A percentile compares a stretch with the other conserved stretches of the same genome.
phyloP scores from a whole-genome alignment of 202 grass and related monocot species.

The Saccharum hybrid region DNA sequence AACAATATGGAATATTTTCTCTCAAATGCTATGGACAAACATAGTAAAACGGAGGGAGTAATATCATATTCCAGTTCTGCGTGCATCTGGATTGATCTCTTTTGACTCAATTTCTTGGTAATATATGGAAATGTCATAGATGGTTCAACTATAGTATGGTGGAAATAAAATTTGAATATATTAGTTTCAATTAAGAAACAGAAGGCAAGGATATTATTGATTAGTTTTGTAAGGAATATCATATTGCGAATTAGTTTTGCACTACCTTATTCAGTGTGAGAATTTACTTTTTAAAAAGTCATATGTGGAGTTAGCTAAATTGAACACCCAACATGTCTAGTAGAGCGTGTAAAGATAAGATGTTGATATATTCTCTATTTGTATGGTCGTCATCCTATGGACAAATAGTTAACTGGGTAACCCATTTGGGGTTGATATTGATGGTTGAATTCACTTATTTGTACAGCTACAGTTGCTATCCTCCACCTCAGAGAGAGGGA shows the following conservation, averaged over 20 bases:
- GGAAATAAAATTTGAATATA: constrained; percentile 22
- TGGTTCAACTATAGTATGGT: constrained; percentile 31
- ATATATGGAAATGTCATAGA: constrained; percentile 25
- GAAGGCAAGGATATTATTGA: neutral
- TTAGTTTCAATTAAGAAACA: constrained; percentile 21
- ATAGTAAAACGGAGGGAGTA: neutral
- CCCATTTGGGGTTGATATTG: constrained; percentile 31
- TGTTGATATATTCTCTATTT: constrained; percentile 30
- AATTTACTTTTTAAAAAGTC: constrained; percentile 21
- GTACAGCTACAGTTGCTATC: neutral
- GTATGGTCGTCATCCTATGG: neutral
- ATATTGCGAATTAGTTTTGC: constrained; percentile 6
- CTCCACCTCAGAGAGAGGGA: too few species aligned
- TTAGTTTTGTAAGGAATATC: too few species aligned
- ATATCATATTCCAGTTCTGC: neutral
- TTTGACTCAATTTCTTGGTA: constrained; percentile 23
- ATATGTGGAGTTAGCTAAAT: constrained; percentile 16
- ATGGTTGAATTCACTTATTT: constrained; percentile 28
- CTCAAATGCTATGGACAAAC: too few species aligned
- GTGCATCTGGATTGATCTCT: constrained; percentile 32
- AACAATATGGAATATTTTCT: too few species aligned
- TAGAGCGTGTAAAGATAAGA: constrained; percentile 1
- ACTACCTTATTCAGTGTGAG: neutral
- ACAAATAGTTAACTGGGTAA: constrained; percentile 13
- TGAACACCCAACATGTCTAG: neutral